Evolutionary conservation across 1,139 yeast species (phyloP).

Genomic region (Trichomonascaceae sp.): DNA sequence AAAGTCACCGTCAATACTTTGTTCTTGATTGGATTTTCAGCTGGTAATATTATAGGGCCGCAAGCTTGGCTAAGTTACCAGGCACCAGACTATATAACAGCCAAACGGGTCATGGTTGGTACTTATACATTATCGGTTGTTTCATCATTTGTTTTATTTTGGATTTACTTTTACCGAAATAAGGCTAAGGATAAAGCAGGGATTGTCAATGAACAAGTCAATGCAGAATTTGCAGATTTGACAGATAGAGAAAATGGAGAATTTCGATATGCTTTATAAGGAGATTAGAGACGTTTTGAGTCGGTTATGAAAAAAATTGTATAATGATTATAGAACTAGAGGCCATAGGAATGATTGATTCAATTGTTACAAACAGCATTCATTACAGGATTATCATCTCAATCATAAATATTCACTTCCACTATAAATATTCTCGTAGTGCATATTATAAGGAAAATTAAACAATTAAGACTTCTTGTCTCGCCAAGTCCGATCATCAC

Average conservation of each 20-base stretch:
- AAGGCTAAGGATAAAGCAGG: constrained; percentile 4
- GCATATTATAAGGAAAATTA: too few species aligned
- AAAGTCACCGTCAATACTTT: constrained; percentile 55
- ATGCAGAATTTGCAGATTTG: constrained; percentile 52
- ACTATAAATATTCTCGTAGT: too few species aligned
- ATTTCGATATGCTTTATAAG: constrained; percentile 22
- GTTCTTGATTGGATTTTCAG: constrained; percentile 56
- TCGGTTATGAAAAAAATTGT: not conserved
- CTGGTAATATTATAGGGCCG: constrained; percentile 68
- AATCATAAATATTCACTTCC: too few species aligned
- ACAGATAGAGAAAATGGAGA: constrained; percentile 61
- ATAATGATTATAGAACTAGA: not conserved
- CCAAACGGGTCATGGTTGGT: constrained; percentile 12
- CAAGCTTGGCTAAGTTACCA: constrained; percentile 48
- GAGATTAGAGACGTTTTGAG: not conserved
- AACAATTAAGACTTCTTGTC: too few species aligned
- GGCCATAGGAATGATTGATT: not conserved
- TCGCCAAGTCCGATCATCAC: not conserved
- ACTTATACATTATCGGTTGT: constrained; percentile 6
- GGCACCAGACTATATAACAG: constrained; percentile 42
- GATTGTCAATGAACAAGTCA: constrained; percentile 24
- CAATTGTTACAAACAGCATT: too few species aligned
- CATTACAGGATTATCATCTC: too few species aligned
- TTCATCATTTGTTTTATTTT: constrained; percentile 2
- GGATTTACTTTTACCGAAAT: constrained; percentile 8